Conservation (phyloP, 345 rosid genomes). For the Tarenaya hassleriana region DNA sequence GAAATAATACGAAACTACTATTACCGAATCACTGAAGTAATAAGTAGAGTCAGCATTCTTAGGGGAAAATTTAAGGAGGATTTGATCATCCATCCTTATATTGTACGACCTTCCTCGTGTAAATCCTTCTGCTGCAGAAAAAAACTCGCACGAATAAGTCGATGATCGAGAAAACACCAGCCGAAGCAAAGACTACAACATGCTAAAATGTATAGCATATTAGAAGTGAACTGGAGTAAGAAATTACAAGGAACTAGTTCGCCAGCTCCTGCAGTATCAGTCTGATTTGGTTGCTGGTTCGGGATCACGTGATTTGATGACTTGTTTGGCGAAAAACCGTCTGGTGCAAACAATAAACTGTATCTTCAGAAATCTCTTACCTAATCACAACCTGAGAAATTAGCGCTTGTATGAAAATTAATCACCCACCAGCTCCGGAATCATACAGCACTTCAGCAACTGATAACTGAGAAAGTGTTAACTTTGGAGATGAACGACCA, state of each 20-base stretch:
- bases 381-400: constrained; percentile 5
- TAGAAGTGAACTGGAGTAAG: constrained; percentile 16
- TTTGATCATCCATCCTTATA: constrained; percentile 87
- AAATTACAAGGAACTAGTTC: constrained; percentile 64
- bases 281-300: constrained; percentile 39
- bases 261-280: constrained; percentile 33
- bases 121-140: constrained; percentile 87
- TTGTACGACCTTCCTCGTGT: constrained; percentile 97
- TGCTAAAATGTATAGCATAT: constrained; percentile 2
- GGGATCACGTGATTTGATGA: constrained; percentile 36
- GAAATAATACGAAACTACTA: constrained; percentile 15
- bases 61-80: constrained; percentile 86
- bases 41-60: constrained; percentile 82
- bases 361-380: constrained; percentile 16
- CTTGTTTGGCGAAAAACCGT: constrained; percentile 35
- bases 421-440: constrained; percentile 43
- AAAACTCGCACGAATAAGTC: constrained; percentile 44
- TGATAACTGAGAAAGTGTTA: constrained; percentile 49
- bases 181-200: constrained; percentile 17
- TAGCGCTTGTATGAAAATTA: constrained; percentile 10
- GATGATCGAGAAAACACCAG: constrained; percentile 23
- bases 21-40: constrained; percentile 92
- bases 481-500: constrained; percentile 53
- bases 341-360: constrained; percentile 31
- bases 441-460: constrained; percentile 65